These are phyloP conservation scores for Nicotiana obtusifolia DNA, from an alignment of 257 asterid species.

Conservation along the genomic window DNA sequence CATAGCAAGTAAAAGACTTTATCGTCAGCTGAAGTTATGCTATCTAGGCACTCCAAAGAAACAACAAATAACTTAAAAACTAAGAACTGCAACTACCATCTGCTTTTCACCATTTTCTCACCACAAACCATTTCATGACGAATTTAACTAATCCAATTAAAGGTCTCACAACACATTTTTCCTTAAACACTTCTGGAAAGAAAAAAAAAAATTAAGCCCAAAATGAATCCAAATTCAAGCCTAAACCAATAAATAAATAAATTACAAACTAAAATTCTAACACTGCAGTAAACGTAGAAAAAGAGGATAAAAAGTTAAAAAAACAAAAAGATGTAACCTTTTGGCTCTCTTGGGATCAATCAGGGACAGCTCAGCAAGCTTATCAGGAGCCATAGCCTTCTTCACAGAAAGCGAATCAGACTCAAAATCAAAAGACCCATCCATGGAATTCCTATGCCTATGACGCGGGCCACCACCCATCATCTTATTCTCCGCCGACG, in stretches of 20 bases:
- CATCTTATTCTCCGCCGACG: conserved; percentile 17
- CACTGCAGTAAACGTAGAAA: not conserved
- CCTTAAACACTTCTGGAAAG: not conserved
- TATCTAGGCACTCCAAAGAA: not conserved
- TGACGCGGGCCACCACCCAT: conserved; percentile 40
- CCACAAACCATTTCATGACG: not conserved
- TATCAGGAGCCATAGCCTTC: conserved; percentile 68
- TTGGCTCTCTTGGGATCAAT: conserved; percentile 94
- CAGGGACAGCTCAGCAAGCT: conserved; percentile 70
- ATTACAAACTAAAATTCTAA: not conserved
- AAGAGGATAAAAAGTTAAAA: not conserved
- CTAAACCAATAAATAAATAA: not conserved
- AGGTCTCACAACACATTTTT: not conserved
- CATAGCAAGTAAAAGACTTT: not conserved
- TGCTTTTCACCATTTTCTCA: not conserved
- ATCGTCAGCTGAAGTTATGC: not conserved
- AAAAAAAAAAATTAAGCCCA: not conserved
- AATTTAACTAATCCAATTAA: not conserved
- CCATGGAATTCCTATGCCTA: conserved; percentile 78
- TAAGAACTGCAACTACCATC: not conserved
- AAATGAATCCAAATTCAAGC: conserved; percentile 14
- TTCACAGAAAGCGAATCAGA: conserved; percentile 33
- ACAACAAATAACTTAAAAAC: not conserved
- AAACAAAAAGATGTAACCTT: conserved; percentile 39
- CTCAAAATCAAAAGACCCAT: conserved; percentile 61